Base-by-base conservation (phyloP, 2,329 filamentous ascomycete genomes). In the Colletotrichum graminicola region DNA sequence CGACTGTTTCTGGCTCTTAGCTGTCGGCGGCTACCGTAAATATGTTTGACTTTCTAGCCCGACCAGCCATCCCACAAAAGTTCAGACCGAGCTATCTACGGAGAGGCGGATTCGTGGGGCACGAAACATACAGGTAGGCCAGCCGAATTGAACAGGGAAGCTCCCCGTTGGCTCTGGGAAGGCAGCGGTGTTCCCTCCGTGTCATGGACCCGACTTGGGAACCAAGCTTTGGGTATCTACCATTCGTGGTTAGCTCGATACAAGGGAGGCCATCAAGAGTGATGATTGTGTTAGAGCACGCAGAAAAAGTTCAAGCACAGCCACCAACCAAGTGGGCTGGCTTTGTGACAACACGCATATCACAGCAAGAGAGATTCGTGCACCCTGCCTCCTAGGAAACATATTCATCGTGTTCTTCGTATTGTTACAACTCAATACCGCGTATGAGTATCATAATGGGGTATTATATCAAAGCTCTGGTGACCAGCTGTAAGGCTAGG, bases 381-480 rank as follows among this genome's bases (percentile, higher is more conserved):
- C 18, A 29, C 41, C 6, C 26, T 16, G 6, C 7, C 14, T 29
- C 1, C 26, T 29, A 6, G 7, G 21, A 47, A 3, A 23, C 57
- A 23, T 16, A 18, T n/a, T 34, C 23, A 12, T 45, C 11, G n/a
- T 34, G 5, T 5, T 36, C 6, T 8, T 21, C 11, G 7, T 62
- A 49, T 39, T 11, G 11, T 39, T 51, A 36, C 29, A 51, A 12
- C 8, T 29, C 23, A 29, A 14, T 54, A 7, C 34, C 14, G 12
- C 32, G 5, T 54, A n/a, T 36, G 36, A 62, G 34, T n/a, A 45
- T 63, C n/a, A 10, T 54, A 54, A 43, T 36, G 16, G 49, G 49
- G 49, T 63, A 63, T 63, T 63, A 63, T 63, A 63, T 63, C 61
- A 43, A 34, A 63, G 61, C 49, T 52, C 61, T 32, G 18, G 8